Base-by-base conservation (phyloP, 1,139 yeast species). In the Blastobotrys arbuscula region DNA sequence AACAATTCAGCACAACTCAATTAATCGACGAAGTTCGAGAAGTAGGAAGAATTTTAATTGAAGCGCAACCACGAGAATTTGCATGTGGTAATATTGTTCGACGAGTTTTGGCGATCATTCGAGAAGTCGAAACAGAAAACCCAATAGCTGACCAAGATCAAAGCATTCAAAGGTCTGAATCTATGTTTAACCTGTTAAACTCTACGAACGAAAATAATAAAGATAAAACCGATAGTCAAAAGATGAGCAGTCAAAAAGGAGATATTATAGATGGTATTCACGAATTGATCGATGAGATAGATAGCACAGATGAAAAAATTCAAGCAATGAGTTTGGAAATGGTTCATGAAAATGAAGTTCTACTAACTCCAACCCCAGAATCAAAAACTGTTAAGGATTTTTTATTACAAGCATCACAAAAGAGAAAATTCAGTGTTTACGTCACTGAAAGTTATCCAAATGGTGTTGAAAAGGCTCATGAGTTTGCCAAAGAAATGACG, bases 371-470 rank as follows among this genome's bases (percentile, higher is more conserved):
- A 10, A 90, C 97, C 0, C 97, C 97, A 2, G 88, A 82, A 42
- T 88, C 96, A 0, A 81, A 81, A 50, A 92, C 98, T 0, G 96
- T 94, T 15, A 73, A 88, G 54, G 87, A 88, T 59, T 92, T 94
- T 61, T 71, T 94, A 54, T 74, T 89, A 51, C 84, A 87, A 60
- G 97, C 97, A 5, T 80, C 95, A 54, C 77, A 84, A 54, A 90
- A 90, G 70, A 82, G 97, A 71, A 84, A 81, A 61, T 92, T 94
- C 66, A 84, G 96, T 0, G 98, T 94, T 13, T 72, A 92, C 52
- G 94, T 92, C 31, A 86, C 97, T 1, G 98, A 94, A 66, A 83
- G 84, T 51, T 92, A 81, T 66, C 98, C 99, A 18, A 92, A 90
- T 66, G 89, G 84, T 57, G 81, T 86, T 24, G 73, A 74, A 41